These are phyloP conservation scores for Solanum medicagineum DNA, from an alignment of 257 asterid species.

Conservation along the genomic window DNA sequence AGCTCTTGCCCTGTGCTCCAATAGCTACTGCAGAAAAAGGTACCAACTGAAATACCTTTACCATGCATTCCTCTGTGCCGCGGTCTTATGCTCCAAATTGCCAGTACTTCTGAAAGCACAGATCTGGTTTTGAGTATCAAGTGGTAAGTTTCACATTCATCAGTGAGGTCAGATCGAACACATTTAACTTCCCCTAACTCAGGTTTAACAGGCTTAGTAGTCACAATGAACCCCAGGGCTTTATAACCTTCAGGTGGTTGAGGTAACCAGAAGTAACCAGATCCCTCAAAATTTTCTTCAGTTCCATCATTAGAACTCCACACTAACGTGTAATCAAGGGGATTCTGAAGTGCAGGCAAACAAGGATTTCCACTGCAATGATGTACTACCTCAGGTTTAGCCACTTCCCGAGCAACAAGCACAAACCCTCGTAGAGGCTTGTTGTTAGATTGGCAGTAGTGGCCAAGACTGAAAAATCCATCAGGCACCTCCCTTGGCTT, in stretches of 20 bases:
- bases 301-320: conserved; percentile 57
- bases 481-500: conserved; percentile 55
- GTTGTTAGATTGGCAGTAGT: conserved; percentile 62
- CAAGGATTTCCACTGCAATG: neutral
- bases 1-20: conserved; percentile 31
- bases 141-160: conserved; percentile 41
- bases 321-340: conserved; percentile 54
- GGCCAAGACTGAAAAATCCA: conserved; percentile 64
- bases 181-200: conserved; percentile 48
- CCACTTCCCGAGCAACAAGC: conserved; percentile 57
- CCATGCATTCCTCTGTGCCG: conserved; percentile 50
- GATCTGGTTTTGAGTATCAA: conserved; percentile 31
- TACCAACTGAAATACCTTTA: conserved; percentile 63
- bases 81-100: conserved; percentile 55
- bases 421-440: conserved; percentile 67
- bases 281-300: conserved; percentile 32
- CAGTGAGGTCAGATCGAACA: conserved; percentile 65
- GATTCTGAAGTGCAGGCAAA: conserved; percentile 45
- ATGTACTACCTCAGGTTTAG: conserved; percentile 4
- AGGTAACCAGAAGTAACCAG: conserved; percentile 69
- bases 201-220: conserved; percentile 55
- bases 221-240: conserved; percentile 64
- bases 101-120: conserved; percentile 22
- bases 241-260: conserved; percentile 66
- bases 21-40: conserved; percentile 45